Evolutionary conservation across 1,139 yeast species (phyloP).

Genomic region (Geotrichum citri-aurantii): DNA sequence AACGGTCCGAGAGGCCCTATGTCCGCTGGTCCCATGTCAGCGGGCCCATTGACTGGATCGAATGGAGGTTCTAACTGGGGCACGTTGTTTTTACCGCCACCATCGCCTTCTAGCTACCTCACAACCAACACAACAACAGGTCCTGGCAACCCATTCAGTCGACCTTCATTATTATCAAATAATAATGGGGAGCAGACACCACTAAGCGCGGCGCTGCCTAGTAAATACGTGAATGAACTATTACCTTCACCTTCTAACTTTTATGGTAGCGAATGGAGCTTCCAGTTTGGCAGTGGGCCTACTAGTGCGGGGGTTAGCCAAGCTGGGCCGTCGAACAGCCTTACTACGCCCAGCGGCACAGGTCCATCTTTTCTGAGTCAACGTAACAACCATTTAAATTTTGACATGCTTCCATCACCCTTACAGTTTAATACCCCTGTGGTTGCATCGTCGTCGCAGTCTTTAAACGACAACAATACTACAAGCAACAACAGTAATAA

Average conservation of each 20-base stretch:
- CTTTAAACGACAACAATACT: constrained; percentile 18
- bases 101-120: constrained; percentile 16
- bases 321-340: constrained; percentile 6
- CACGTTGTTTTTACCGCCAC: constrained; percentile 17
- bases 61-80: constrained; percentile 10
- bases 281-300: constrained; percentile 16
- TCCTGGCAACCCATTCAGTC: constrained; percentile 17
- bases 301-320: constrained; percentile 14
- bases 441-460: constrained; percentile 24
- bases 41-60: constrained; percentile 10
- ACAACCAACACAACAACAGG: constrained; percentile 11
- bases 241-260: constrained; percentile 41
- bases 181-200: constrained; percentile 39
- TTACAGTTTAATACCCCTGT: constrained; percentile 33
- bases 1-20: constrained; percentile 16
- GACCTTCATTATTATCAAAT: constrained; percentile 27
- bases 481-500: constrained; percentile 2
- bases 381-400: constrained; percentile 18
- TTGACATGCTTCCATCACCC: constrained; percentile 34
- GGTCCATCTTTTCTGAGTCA: constrained; percentile 3
- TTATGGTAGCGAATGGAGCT: constrained; percentile 37
- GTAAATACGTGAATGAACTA: constrained; percentile 37
- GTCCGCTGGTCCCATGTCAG: constrained; percentile 18
- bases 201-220: constrained; percentile 38
- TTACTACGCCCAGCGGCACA: constrained; percentile 9